Base-by-base conservation (phyloP, 1,284 basidiomycete species). In the Trametes pubescens region DNA sequence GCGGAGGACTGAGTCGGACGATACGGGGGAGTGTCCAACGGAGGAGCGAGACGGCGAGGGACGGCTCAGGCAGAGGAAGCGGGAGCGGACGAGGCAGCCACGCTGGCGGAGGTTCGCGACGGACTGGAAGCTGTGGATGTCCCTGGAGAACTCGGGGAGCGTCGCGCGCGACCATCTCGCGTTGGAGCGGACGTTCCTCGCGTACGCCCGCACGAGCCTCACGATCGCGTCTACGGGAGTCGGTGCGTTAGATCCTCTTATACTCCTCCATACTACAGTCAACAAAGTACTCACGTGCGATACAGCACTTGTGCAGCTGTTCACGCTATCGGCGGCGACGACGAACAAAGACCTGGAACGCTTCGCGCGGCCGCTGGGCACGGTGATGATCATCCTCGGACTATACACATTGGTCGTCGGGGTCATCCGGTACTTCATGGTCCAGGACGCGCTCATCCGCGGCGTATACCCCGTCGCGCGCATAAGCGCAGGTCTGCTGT, bases 131-230 rank as follows among this genome's bases (percentile, higher is more conserved):
- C 73, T 75, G 9, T 61, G 69, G 44, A 74, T 85, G 56, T 78
- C 75, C 10, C 74, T 87, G 44, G 80, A 86, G 71, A 88, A 87
- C 72, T 78, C 79, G n/a, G 85, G 84, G 11, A 85, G 83, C 66
- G 85, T 86, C 46, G 86, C 86, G 8, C 77, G 86, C 63, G 87
- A 88, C 71, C 87, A 89, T 70, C 78, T 88, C 21, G 84, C 86
- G 4, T 83, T 74, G 7, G 76, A 88, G 69, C 76, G 86, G 38
- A 88, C 86, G 4, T 88, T 85, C 73, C 76, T 88, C 32, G 84
- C 86, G 14, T 88, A 87, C 69, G 79, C 86, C 57, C 77, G 86
- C 40, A 88, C 86, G 10, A 85, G 84, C 70, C 72, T 86, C 52
- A 80, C 86, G 0, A 80, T 88, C 43, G 81, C 85, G 18, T 84